phyloP scores from a whole-genome alignment of 306 rosid species.

The Malus sieversii region DNA sequence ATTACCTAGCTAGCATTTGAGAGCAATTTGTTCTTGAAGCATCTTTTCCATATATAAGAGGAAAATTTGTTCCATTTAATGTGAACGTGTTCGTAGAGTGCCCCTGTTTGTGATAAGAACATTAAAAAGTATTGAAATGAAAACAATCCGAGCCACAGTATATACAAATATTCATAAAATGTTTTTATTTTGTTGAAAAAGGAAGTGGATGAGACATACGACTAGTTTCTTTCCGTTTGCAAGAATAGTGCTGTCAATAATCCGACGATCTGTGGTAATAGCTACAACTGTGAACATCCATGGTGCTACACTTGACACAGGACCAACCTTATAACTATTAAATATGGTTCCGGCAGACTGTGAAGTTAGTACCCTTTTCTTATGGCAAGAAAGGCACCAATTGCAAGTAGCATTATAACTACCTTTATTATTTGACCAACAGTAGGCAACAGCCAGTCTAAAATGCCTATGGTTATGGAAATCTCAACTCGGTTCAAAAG shows the following conservation, averaged over 20 bases:
- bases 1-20: too few relatives aligned
- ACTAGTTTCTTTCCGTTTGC: background rate
- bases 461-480: background rate
- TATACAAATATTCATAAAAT: too few relatives aligned
- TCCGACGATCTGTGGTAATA: conserved; percentile 22
- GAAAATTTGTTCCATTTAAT: too few relatives aligned
- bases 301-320: conserved; percentile 23
- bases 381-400: conserved; percentile 16
- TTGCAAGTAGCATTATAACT: conserved; percentile 1
- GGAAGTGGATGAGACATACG: too few relatives aligned
- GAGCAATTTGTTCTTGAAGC: too few relatives aligned
- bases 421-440: background rate
- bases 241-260: conserved; percentile 17
- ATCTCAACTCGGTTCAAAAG: background rate
- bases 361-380: conserved; percentile 32
- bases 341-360: conserved; percentile 20
- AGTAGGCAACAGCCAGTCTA: background rate
- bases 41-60: too few relatives aligned
- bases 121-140: too few relatives aligned
- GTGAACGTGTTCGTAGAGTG: too few relatives aligned
- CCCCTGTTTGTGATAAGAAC: too few relatives aligned
- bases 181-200: too few relatives aligned
- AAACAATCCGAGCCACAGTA: too few relatives aligned
- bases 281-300: conserved; percentile 43
- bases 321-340: conserved; percentile 14